Conservation (phyloP, 2,329 filamentous ascomycete species). For the Claviceps sp. region DNA sequence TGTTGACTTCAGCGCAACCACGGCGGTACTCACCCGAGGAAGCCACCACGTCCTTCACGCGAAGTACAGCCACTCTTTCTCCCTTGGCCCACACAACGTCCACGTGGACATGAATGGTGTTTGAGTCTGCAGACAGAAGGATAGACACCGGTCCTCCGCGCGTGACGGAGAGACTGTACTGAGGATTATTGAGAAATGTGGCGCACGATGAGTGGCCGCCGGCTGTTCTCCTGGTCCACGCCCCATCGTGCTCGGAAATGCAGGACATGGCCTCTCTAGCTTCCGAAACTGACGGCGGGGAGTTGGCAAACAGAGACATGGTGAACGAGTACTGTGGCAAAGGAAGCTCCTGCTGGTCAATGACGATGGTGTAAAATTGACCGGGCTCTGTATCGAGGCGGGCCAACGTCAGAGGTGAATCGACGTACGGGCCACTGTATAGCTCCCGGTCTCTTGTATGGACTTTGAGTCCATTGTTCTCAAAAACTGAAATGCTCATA, state of each 20-base stretch:
- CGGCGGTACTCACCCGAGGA: conserved; percentile 83
- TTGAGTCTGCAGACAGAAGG: conserved; percentile 53
- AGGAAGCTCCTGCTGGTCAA: conserved; percentile 68
- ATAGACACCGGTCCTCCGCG: conserved; percentile 51
- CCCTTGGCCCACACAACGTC: conserved; percentile 71
- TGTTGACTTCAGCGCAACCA: conserved; percentile 59
- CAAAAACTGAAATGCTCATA: conserved; percentile 76
- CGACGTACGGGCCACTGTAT: conserved; percentile 74
- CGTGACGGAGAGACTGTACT: conserved; percentile 56
- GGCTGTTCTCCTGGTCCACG: conserved; percentile 68
- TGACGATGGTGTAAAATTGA: conserved; percentile 45
- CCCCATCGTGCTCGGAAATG: conserved; percentile 43
- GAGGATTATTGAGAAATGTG: conserved; percentile 74
- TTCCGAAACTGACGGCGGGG: conserved; percentile 43
- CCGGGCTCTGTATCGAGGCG: conserved; percentile 37
- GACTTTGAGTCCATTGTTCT: conserved; percentile 55
- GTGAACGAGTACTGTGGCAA: conserved; percentile 70
- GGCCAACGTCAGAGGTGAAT: conserved; percentile 83
- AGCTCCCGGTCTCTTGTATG: conserved; percentile 59
- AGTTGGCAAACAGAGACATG: conserved; percentile 64
- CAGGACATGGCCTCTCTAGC: conserved; percentile 48
- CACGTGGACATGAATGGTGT: conserved; percentile 66
- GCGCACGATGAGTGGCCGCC: conserved; percentile 71
- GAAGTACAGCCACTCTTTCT: conserved; percentile 54
- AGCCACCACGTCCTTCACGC: conserved; percentile 62